Conservation (phyloP, 163 green algal genomes). For the Volvox carteri region DNA sequence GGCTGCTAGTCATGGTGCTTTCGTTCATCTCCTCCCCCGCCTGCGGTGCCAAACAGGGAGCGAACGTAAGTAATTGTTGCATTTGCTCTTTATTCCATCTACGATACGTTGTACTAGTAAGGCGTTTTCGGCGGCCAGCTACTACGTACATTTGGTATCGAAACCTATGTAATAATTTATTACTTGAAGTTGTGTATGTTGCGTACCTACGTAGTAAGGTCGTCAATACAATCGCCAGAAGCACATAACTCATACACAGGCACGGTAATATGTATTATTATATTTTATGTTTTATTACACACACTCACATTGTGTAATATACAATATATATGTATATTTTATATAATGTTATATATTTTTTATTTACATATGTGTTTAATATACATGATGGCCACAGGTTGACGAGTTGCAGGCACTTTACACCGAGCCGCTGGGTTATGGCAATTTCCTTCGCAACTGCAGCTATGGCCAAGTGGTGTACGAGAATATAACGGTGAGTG, state of each 20-base stretch:
- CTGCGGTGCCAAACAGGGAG: neutral
- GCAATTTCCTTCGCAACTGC: neutral
- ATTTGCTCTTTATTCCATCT: neutral
- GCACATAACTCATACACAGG: no score
- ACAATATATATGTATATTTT: neutral
- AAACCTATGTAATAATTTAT: no score
- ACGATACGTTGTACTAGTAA: neutral
- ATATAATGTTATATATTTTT: neutral
- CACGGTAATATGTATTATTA: neutral
- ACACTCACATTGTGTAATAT: neutral
- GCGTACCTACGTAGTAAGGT: no score
- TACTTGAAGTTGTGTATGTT: no score
- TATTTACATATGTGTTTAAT: no score
- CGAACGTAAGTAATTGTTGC: neutral
- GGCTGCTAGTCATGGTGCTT: slow-evolving; percentile 14
- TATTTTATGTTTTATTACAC: neutral
- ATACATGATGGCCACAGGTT: neutral
- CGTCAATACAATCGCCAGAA: no score
- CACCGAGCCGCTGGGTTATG: neutral
- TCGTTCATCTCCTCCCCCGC: neutral
- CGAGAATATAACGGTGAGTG: neutral
- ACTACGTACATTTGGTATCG: no score
- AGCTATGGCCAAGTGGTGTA: slow-evolving; percentile 11
- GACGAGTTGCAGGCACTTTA: neutral
- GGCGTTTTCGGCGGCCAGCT: no score